These are phyloP conservation scores for Ophiosphaerella narmari DNA, from an alignment of 2,329 filamentous ascomycete genomes.

Conservation along the genomic window DNA sequence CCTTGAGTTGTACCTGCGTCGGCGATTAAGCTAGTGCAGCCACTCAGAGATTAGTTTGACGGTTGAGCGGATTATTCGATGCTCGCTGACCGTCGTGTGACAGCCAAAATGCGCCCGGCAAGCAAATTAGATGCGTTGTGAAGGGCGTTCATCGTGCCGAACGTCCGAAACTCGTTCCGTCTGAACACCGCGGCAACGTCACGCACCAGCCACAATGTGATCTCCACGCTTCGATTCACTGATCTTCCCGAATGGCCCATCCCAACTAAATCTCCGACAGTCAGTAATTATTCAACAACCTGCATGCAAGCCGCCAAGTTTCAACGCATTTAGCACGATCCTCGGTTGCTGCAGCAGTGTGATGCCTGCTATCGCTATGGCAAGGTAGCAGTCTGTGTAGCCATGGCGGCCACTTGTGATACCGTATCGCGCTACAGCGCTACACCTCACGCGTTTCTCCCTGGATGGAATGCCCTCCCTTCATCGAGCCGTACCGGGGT, in stretches of 20 bases:
- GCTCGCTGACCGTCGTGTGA: conserved; percentile 1
- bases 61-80: neutral
- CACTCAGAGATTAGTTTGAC: neutral
- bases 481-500: conserved; percentile 30
- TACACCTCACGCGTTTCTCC: conserved; percentile 30
- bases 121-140: conserved; percentile 5
- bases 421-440: conserved; percentile 29
- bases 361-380: conserved; percentile 27
- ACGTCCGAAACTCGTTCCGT: conserved; percentile 24
- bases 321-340: conserved; percentile 14
- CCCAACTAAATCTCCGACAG: conserved; percentile 8
- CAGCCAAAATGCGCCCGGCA: neutral
- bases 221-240: conserved; percentile 9
- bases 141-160: conserved; percentile 9
- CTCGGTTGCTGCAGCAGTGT: conserved; percentile 20
- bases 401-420: conserved; percentile 36
- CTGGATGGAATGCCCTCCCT: conserved; percentile 28
- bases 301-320: conserved; percentile 13
- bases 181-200: conserved; percentile 19
- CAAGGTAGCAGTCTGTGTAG: conserved; percentile 42
- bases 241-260: conserved; percentile 8
- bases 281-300: conserved; percentile 6
- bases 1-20: conserved; percentile 8
- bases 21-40: neutral
- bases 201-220: conserved; percentile 17